Percentiles rank a stretch among this genome's conserved stretches.
These are phyloP conservation scores for Russula sp. DNA, from an alignment of 768 basidiomycete species.

Conservation along the genomic window DNA sequence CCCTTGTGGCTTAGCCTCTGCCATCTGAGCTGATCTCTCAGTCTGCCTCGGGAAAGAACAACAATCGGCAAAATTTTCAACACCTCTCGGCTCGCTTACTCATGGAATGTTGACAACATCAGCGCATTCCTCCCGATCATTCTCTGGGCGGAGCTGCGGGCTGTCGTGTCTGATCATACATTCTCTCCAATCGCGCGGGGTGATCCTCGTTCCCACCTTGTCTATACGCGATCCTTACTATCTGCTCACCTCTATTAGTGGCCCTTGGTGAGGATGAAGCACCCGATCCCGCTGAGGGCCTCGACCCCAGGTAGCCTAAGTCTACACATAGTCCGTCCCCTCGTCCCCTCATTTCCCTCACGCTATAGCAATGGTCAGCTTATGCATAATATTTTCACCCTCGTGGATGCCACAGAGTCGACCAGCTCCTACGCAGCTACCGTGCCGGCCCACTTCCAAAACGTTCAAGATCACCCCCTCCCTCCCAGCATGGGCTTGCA, in stretches of 20 bases:
- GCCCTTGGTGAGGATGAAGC: slow-evolving; percentile 46
- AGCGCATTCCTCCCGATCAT: neutral
- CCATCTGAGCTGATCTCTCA: too few relatives aligned
- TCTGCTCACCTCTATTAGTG: slow-evolving; percentile 39
- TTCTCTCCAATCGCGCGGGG: too few relatives aligned
- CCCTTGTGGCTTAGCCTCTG: too few relatives aligned
- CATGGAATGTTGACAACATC: neutral
- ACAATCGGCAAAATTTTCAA: too few relatives aligned
- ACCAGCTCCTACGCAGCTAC: slow-evolving; percentile 79
- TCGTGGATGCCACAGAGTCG: slow-evolving; percentile 56
- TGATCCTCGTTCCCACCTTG: too few relatives aligned
- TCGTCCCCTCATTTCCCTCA: neutral
- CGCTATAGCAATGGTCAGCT: neutral
- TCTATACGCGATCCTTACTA: slow-evolving; percentile 11
- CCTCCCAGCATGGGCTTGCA: slow-evolving; percentile 91
- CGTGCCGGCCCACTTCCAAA: slow-evolving; percentile 94
- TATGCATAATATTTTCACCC: neutral
- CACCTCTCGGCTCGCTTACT: too few relatives aligned
- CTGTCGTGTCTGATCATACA: too few relatives aligned
- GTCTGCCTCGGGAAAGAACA: too few relatives aligned
- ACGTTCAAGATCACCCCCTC: slow-evolving; percentile 97
- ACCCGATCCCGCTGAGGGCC: slow-evolving; percentile 76
- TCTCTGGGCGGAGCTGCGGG: too few relatives aligned
- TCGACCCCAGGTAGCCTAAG: slow-evolving; percentile 90
- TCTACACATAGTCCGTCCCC: slow-evolving; percentile 78